A percentile compares a stretch with the other conserved stretches of the same genome.
These are phyloP conservation scores for Cladophialophora carrionii DNA, from an alignment of 2,329 filamentous ascomycete species.

Conservation along the genomic window DNA sequence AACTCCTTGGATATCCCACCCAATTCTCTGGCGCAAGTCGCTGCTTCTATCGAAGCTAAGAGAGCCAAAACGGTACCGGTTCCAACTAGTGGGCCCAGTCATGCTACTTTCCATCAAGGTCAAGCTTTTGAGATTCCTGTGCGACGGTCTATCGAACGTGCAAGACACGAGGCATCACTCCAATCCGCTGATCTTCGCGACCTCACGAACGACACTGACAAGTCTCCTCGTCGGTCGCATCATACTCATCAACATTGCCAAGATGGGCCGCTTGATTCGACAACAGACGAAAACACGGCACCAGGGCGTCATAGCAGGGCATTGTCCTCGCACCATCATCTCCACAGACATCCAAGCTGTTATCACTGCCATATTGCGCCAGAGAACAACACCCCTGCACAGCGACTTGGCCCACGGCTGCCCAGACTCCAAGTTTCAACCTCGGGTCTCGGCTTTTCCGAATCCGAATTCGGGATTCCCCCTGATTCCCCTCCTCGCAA, in stretches of 20 bases:
- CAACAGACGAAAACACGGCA: conserved; percentile 25
- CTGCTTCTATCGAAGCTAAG: conserved; percentile 59
- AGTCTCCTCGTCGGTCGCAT: conserved; percentile 30
- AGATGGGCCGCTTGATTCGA: conserved; percentile 5
- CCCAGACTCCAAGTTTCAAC: conserved; percentile 39
- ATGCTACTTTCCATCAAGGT: conserved; percentile 47
- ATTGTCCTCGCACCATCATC: conserved; percentile 32
- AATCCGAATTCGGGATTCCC: conserved; percentile 38
- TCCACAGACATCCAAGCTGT: conserved; percentile 32
- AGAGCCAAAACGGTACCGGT: conserved; percentile 41
- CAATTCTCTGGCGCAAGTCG: conserved; percentile 56
- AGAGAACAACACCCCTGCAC: conserved; percentile 12
- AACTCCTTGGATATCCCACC: conserved; percentile 61
- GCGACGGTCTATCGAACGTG: conserved; percentile 55
- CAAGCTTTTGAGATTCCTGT: conserved; percentile 58
- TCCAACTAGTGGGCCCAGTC: conserved; percentile 33
- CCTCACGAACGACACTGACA: conserved; percentile 32
- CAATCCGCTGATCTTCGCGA: conserved; percentile 17
- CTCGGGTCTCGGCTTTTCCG: conserved; percentile 39
- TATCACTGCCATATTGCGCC: conserved; percentile 35
- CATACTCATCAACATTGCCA: conserved; percentile 25
- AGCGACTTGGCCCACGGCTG: conserved; percentile 33
- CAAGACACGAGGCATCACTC: conserved; percentile 10
- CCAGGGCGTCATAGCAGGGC: conserved; percentile 22
- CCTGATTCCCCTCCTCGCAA: conserved; percentile 38